Conservation (phyloP, 169 alveolate genomes). For the Eimeria acervulina region DNA sequence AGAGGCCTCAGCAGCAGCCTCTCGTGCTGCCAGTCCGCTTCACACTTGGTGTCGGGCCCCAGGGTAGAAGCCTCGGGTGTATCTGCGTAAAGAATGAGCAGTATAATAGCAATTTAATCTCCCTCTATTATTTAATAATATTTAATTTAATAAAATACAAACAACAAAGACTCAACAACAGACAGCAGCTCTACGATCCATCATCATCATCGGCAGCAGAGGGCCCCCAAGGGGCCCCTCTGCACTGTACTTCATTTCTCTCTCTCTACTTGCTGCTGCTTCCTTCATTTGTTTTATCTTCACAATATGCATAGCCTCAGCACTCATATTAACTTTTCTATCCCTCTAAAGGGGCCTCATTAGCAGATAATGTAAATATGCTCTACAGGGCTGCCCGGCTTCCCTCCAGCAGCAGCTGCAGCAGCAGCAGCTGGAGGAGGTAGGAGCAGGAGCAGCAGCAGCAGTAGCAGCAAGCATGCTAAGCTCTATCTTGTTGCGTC, state of each 20-base stretch:
- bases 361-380: neutral
- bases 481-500: neutral
- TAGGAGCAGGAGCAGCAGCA: neutral
- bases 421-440: neutral
- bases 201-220: no score
- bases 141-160: no score
- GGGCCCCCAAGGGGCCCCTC: no score
- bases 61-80: no score
- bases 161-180: no score
- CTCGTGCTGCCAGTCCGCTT: neutral
- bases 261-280: no score
- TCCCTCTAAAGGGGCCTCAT: neutral
- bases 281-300: neutral
- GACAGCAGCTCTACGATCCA: no score
- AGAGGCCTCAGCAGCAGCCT: constrained; percentile 4
- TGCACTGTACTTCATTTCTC: no score
- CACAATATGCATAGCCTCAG: neutral
- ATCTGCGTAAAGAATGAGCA: no score
- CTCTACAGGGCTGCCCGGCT: neutral
- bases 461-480: constrained; percentile 11
- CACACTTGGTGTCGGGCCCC: neutral
- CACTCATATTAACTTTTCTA: no score
- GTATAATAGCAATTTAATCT: no score
- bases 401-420: constrained; percentile 15
- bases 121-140: no score